Conservation (phyloP, 2,329 filamentous ascomycete species). For the Neofusicoccum umdonicola region DNA sequence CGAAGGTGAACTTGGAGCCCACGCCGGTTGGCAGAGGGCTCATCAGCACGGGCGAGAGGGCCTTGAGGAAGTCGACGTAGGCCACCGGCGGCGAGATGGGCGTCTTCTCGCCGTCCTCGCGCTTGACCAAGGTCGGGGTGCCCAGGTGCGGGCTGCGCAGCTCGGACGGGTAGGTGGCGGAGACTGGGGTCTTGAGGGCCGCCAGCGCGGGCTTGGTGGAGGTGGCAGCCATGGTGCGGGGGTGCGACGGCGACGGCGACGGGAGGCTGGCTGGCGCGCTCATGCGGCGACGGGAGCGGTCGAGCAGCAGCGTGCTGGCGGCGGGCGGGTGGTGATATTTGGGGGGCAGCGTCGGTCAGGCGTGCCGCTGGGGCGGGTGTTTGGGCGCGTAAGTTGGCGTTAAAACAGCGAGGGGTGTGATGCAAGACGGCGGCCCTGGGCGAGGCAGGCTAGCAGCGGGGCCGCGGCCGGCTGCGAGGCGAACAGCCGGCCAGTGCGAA, state of each 20-base stretch:
- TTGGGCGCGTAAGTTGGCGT: conserved; percentile 8
- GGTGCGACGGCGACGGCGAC: background rate
- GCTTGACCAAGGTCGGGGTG: conserved; percentile 64
- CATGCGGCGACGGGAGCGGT: background rate
- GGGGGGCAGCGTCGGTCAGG: conserved; percentile 2
- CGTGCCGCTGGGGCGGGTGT: conserved; percentile 13
- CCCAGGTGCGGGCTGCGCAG: conserved; percentile 64
- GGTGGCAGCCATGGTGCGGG: conserved; percentile 37
- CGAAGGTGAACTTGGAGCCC: conserved; percentile 51
- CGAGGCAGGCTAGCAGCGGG: conserved; percentile 6
- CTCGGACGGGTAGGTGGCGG: conserved; percentile 56
- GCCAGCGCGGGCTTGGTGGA: conserved; percentile 41
- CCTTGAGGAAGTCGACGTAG: conserved; percentile 90
- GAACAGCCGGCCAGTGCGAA: conserved; percentile 17
- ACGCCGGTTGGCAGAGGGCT: conserved; percentile 63
- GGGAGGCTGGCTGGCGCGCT: background rate
- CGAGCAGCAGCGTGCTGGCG: background rate
- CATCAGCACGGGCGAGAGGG: conserved; percentile 67
- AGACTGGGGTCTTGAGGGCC: conserved; percentile 56
- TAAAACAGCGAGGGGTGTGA: conserved; percentile 22
- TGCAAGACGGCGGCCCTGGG: conserved; percentile 26
- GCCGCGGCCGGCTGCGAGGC: background rate
- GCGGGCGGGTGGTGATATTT: conserved; percentile 23
- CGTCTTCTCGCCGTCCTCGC: conserved; percentile 63
- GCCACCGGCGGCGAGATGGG: conserved; percentile 88